These are phyloP conservation scores for Penicillium sp. DNA, from an alignment of 2,329 filamentous ascomycete species.

Conservation along the genomic window DNA sequence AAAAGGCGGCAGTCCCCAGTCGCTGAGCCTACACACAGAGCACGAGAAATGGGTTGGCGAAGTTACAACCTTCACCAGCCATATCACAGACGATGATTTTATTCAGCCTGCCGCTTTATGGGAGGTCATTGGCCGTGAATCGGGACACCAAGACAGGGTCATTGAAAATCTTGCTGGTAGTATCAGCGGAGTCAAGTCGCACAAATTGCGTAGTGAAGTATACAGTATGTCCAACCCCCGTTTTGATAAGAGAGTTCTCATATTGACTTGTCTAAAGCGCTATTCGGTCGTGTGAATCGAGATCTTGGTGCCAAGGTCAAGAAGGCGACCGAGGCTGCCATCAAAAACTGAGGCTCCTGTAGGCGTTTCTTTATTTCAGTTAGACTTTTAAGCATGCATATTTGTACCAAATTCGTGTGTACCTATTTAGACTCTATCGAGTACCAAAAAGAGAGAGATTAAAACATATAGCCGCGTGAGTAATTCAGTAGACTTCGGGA, in stretches of 20 bases:
- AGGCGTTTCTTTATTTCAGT: too few relatives aligned
- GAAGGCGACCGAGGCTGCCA: conserved; percentile 13
- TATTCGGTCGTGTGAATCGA: conserved; percentile 22
- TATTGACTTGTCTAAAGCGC: conserved; percentile 8
- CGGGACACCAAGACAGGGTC: conserved; percentile 35
- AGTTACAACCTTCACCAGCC: conserved; percentile 19
- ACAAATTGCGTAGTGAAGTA: conserved; percentile 24
- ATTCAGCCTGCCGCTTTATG: conserved; percentile 32
- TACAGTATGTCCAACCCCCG: conserved; percentile 25
- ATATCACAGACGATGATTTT: conserved; percentile 29
- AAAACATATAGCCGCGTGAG: too few relatives aligned
- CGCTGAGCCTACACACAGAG: conserved; percentile 25
- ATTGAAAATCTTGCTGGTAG: conserved; percentile 29
- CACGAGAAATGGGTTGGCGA: conserved; percentile 32
- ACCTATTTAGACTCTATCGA: too few relatives aligned
- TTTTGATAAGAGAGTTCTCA: neutral
- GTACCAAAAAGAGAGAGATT: too few relatives aligned
- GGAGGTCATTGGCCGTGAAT: conserved; percentile 31
- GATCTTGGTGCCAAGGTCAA: conserved; percentile 18
- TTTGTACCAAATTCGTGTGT: too few relatives aligned
- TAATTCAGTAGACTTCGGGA: too few relatives aligned
- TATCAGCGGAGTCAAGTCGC: conserved; percentile 20
- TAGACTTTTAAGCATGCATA: too few relatives aligned
- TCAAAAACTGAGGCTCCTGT: neutral
- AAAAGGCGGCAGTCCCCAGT: conserved; percentile 6